These are phyloP conservation scores for Trypanosoma platydactyli DNA, from an alignment of 208 protist genomes.

Conservation along the genomic window DNA sequence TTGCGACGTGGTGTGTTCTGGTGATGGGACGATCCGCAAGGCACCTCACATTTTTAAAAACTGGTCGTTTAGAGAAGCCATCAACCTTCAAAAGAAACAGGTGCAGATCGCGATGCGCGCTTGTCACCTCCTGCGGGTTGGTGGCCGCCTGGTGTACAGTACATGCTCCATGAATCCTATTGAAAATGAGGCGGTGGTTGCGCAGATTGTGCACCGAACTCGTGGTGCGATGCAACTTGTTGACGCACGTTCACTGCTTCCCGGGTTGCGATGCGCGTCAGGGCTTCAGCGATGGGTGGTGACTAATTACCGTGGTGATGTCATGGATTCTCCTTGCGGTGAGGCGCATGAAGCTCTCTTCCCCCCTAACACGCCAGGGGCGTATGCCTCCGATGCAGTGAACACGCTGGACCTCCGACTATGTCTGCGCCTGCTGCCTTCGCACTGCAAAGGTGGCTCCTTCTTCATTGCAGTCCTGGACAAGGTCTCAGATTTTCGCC, in stretches of 20 bases:
- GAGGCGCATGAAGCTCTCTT: slow-evolving; percentile 76
- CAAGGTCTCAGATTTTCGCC: slow-evolving; percentile 72
- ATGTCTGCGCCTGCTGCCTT: slow-evolving; percentile 95
- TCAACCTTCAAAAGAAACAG: slow-evolving; percentile 82
- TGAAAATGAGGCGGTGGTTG: slow-evolving; percentile 96
- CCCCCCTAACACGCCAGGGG: slow-evolving; percentile 69
- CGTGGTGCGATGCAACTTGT: slow-evolving; percentile 86
- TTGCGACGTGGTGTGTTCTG: slow-evolving; percentile 94
- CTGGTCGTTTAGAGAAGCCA: slow-evolving; percentile 78
- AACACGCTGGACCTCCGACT: slow-evolving; percentile 64
- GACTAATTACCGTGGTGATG: slow-evolving; percentile 57
- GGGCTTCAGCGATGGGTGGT: slow-evolving; percentile 90
- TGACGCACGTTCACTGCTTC: slow-evolving; percentile 81
- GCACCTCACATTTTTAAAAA: slow-evolving; percentile 78
- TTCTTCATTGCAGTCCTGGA: slow-evolving; percentile 97
- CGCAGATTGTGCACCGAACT: slow-evolving; percentile 79
- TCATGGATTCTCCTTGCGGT: slow-evolving; percentile 33
- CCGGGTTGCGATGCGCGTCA: slow-evolving; percentile 53
- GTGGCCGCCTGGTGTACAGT: slow-evolving; percentile 94
- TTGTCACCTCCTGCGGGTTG: slow-evolving; percentile 70
- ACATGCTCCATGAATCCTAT: slow-evolving; percentile 97
- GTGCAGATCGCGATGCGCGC: slow-evolving; percentile 82
- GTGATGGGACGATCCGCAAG: slow-evolving; percentile 93
- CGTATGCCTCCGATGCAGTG: slow-evolving; percentile 60
- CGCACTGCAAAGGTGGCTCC: slow-evolving; percentile 94